These are phyloP conservation scores for Cadophora sp. DNA, from an alignment of 2,329 filamentous ascomycete genomes.

Conservation along the genomic window DNA sequence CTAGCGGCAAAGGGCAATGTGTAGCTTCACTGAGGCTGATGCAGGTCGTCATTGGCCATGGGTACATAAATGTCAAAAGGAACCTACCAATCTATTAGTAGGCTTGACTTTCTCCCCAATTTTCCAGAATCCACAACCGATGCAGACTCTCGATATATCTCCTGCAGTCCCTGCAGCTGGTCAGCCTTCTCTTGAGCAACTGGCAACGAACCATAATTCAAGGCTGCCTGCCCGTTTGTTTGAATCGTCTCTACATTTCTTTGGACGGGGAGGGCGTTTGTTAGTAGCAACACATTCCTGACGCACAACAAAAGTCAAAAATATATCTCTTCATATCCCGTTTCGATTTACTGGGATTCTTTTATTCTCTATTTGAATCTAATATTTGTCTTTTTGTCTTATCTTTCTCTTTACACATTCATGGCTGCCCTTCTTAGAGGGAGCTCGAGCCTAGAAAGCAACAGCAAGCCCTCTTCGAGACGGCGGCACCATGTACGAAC, in stretches of 20 bases:
- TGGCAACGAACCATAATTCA: constrained; percentile 1
- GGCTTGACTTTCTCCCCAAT: neutral
- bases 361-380: neutral
- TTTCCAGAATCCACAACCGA: neutral
- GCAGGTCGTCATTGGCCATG: constrained; percentile 12
- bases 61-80: constrained; percentile 4
- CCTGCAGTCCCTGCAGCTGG: constrained; percentile 8
- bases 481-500: constrained; percentile 27
- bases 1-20: constrained; percentile 4
- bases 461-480: constrained; percentile 29
- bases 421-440: constrained; percentile 35
- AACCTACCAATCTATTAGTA: constrained; percentile 7
- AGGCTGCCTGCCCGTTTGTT: constrained; percentile 2
- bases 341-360: constrained; percentile 12
- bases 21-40: constrained; percentile 19
- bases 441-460: constrained; percentile 31
- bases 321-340: constrained; percentile 10
- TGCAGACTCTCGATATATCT: neutral
- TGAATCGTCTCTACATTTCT: neutral
- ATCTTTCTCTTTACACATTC: constrained; percentile 17
- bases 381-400: constrained; percentile 7
- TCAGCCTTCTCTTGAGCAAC: neutral
- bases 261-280: neutral
- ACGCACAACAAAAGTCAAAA: neutral
- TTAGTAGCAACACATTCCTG: neutral